These are phyloP conservation scores for Candida ovalis DNA, from an alignment of 805 yeast species.

Conservation along the genomic window DNA sequence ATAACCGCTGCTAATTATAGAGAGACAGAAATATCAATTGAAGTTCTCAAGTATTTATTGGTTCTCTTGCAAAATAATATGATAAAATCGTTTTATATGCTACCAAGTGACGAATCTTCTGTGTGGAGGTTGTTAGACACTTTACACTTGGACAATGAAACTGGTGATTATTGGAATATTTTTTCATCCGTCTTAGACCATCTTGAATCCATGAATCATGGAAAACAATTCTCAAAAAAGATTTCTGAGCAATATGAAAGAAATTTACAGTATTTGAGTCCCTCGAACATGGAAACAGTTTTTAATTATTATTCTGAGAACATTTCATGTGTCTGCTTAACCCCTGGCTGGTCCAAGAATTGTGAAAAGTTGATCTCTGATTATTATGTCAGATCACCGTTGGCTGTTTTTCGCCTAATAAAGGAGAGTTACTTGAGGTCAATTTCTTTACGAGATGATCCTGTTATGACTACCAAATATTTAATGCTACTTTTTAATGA, in stretches of 20 bases:
- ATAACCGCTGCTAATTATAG: conserved; percentile 6
- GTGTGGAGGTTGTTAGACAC: conserved; percentile 14
- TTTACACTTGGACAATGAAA: background rate
- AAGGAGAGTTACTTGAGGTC: conserved; percentile 16
- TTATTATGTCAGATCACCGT: conserved; percentile 34
- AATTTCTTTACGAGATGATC: conserved; percentile 13
- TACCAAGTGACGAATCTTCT: conserved; percentile 3
- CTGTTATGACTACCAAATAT: conserved; percentile 11
- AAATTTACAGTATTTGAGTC: conserved; percentile 14
- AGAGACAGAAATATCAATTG: conserved; percentile 9
- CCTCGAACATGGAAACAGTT: conserved; percentile 32
- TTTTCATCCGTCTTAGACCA: conserved; percentile 13
- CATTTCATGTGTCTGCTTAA: conserved; percentile 50
- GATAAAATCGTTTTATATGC: conserved; percentile 7
- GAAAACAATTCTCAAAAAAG: conserved; percentile 6
- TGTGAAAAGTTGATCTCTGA: conserved; percentile 40
- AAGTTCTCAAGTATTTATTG: conserved; percentile 5
- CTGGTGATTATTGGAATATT: background rate
- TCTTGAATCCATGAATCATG: conserved; percentile 12
- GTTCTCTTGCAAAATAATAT: background rate
- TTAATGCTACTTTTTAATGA: conserved; percentile 15
- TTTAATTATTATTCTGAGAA: conserved; percentile 45
- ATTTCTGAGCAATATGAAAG: conserved; percentile 16
- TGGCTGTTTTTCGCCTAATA: conserved; percentile 17
- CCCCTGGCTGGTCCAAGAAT: conserved; percentile 49